Evolutionary conservation across 768 basidiomycete species (phyloP), one percentile per base, ranked within the genome.

Genomic region (Boletus vinaceobasis): DNA sequence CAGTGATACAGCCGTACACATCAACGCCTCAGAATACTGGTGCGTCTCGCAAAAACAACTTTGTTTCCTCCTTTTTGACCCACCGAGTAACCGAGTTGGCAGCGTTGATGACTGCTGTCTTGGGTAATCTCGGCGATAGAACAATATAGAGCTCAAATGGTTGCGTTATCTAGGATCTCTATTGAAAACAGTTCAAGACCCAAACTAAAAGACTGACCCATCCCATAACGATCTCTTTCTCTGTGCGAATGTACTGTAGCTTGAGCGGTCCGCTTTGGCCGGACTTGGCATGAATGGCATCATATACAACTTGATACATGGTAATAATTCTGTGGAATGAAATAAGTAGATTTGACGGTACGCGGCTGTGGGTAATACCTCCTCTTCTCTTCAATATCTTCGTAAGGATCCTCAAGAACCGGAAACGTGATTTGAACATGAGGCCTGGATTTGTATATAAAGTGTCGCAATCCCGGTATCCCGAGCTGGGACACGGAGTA

Each of bases 401-500:
- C 83, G 62, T 97, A 96, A 7, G 89, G 90, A 17, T 90, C 90
- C 65, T 94, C 92, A 70, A 87, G 95, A n/a, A 71, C 68, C 4
- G 97, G 94, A 58, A 79, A 73, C 0, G 95, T 97, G 35, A 96
- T 79, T 67, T 99, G 97, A 19, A 99, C 94, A 62, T 91, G 84
- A 7, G 82, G 75, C 13, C 92, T 80, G 10, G 90, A 92, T 73
- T 98, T 98, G 77, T 98, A 98, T 45, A 98, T 74, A 66, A 98
- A 99, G 70, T 99, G 97, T 31, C 91, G 83, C 29, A 98, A 73
- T 2, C 94, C 94, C 4, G 93, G 93, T 59, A 96, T 87, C n/a
- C 84, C 83, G 11, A 98, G 73, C 51, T 89, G 86, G 3, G 84
- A 84, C 52, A 86, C 81, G 7, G 81, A 77, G 62, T 90, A 91